Evolutionary conservation across 495 filamentous ascomycete species (phyloP).

Genomic region (Penicillium psychrofluorescens): DNA sequence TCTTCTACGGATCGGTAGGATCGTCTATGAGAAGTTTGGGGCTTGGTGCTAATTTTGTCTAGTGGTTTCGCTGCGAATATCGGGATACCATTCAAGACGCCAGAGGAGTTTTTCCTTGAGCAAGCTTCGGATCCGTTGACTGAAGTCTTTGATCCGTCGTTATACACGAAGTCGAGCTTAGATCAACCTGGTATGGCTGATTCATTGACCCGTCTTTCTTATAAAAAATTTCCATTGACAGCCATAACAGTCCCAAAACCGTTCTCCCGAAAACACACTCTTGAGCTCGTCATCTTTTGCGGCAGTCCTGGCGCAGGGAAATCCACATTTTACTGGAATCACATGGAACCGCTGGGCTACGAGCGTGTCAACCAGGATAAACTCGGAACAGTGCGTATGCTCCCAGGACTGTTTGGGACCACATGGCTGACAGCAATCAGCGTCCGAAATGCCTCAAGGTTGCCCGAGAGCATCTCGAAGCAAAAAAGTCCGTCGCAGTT

Average conservation of each 20-base stretch:
- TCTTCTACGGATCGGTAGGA: constrained; percentile 72
- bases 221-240: too few relatives aligned
- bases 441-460: constrained; percentile 80
- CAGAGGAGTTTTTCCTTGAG: constrained; percentile 83
- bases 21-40: constrained; percentile 2
- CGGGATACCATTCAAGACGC: constrained; percentile 71
- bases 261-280: constrained; percentile 55
- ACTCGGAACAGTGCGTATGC: constrained; percentile 62
- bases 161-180: constrained; percentile 38
- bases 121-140: constrained; percentile 53
- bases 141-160: constrained; percentile 59
- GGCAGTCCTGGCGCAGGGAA: constrained; percentile 88
- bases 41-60: not conserved
- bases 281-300: constrained; percentile 78
- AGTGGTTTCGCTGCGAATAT: constrained; percentile 74
- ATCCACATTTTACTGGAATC: constrained; percentile 78
- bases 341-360: constrained; percentile 73
- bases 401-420: not conserved
- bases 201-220: too few relatives aligned
- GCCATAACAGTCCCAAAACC: constrained; percentile 11
- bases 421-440: constrained; percentile 22
- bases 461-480: constrained; percentile 54
- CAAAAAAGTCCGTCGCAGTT: constrained; percentile 62
- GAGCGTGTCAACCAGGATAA: constrained; percentile 85
- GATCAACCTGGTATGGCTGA: constrained; percentile 21